phyloP scores from a whole-genome alignment of 176 grass and related monocot genomes.

The Microstegium vimineum region DNA sequence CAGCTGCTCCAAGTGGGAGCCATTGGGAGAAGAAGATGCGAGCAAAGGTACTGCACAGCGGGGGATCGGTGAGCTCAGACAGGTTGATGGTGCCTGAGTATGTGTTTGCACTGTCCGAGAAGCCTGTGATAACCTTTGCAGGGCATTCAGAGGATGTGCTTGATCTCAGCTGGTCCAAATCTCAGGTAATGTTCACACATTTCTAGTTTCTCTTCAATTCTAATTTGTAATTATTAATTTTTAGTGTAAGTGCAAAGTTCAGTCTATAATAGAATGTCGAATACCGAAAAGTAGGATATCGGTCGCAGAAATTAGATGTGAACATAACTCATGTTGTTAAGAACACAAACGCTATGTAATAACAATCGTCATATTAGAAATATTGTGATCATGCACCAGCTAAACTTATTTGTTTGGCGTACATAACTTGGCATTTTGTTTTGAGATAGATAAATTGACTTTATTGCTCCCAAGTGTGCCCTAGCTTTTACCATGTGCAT shows the following conservation, averaged over 20 bases:
- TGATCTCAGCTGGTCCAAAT: slow-evolving; percentile 98
- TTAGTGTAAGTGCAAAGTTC: neutral
- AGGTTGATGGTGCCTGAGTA: slow-evolving; percentile 66
- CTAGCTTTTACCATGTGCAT: neutral
- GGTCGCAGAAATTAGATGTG: neutral
- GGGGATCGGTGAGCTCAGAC: slow-evolving; percentile 49
- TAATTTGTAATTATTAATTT: slow-evolving; percentile 9
- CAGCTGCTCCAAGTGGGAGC: slow-evolving; percentile 27
- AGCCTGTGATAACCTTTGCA: slow-evolving; percentile 80
- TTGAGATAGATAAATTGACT: neutral
- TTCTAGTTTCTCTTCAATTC: slow-evolving; percentile 21
- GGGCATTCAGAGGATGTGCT: slow-evolving; percentile 86
- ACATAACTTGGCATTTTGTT: slow-evolving; percentile 10
- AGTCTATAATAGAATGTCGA: neutral
- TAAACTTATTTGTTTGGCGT: neutral
- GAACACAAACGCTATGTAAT: neutral
- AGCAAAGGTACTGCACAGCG: slow-evolving; percentile 25
- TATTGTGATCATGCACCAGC: neutral
- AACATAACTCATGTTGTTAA: neutral
- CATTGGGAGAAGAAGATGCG: slow-evolving; percentile 69
- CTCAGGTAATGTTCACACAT: slow-evolving; percentile 52
- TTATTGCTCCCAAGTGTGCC: neutral
- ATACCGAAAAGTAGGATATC: slow-evolving; percentile 13
- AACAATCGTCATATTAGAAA: neutral
- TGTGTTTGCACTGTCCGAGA: slow-evolving; percentile 88